Percentiles rank a stretch among this genome's conserved stretches.
Conservation (phyloP, 2,329 filamentous ascomycete genomes). For the Emmonsia crescens region DNA sequence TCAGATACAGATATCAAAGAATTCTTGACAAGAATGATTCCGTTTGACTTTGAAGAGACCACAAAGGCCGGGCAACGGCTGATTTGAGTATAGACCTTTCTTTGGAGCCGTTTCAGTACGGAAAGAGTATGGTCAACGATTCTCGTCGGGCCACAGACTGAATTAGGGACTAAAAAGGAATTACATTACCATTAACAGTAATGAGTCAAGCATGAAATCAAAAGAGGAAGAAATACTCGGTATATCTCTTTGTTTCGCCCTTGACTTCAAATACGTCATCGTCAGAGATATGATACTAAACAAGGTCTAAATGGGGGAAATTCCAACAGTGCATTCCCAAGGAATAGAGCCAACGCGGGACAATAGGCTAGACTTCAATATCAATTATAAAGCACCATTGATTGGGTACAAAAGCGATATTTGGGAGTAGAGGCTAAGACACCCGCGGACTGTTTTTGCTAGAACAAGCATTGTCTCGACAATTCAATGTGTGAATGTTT, state of each 20-base stretch:
- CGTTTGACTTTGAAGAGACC: not conserved
- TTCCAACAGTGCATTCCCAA: not conserved
- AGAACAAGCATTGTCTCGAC: too few species aligned
- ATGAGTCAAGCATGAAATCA: not conserved
- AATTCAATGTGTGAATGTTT: too few species aligned
- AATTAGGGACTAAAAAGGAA: too few species aligned
- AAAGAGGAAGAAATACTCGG: not conserved
- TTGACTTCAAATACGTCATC: not conserved
- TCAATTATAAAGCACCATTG: not conserved
- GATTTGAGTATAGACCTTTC: not conserved
- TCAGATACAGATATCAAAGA: not conserved
- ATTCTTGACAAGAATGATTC: not conserved
- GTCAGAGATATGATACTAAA: too few species aligned
- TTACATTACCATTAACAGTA: too few species aligned
- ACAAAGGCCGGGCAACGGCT: not conserved
- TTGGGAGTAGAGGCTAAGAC: too few species aligned
- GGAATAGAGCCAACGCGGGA: not conserved
- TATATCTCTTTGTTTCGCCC: not conserved
- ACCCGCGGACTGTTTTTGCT: too few species aligned
- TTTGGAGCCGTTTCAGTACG: too few species aligned
- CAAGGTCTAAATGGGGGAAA: not conserved
- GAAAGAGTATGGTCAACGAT: not conserved
- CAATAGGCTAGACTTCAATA: not conserved
- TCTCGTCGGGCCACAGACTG: not conserved
- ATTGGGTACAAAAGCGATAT: too few species aligned